Percentiles rank a stretch among this genome's conserved stretches.
Evolutionary conservation across 371 early-diverging fungal genomes (phyloP).

Genomic region (Homolaphlyctis polyrhiza): DNA sequence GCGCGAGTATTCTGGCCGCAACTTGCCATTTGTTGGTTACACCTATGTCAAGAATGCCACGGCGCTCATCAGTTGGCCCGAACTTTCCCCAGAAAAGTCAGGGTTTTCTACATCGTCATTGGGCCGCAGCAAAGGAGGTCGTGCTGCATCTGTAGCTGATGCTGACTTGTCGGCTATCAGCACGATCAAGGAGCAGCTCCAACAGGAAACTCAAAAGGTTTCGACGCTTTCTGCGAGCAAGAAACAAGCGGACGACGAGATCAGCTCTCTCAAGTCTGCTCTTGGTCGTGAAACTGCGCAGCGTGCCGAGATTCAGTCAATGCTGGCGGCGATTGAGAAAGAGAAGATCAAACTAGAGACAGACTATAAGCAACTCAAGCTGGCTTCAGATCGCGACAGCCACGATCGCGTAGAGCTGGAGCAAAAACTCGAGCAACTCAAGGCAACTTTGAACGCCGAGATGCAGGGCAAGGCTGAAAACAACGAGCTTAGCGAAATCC

Average conservation of each 20-base stretch:
- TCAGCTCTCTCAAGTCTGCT: constrained; percentile 4
- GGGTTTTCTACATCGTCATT: too few relatives aligned
- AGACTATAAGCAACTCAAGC: constrained; percentile 12
- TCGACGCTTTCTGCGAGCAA: background rate
- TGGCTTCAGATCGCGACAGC: constrained; percentile 7
- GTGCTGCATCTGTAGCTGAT: background rate
- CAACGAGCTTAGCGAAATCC: constrained; percentile 7
- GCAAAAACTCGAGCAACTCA: constrained; percentile 10
- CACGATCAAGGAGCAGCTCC: constrained; percentile 2
- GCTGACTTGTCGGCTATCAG: background rate
- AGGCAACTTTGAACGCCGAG: constrained; percentile 11
- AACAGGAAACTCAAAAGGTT: constrained; percentile 4
- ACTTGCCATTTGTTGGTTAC: constrained; percentile 83
- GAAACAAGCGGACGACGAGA: constrained; percentile 12
- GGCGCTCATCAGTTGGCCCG: constrained; percentile 7
- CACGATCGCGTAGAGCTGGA: constrained; percentile 23
- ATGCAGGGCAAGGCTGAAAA: constrained; percentile 5
- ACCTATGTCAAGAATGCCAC: constrained; percentile 50
- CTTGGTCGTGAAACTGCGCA: constrained; percentile 8
- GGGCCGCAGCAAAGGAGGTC: background rate
- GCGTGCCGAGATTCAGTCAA: constrained; percentile 15
- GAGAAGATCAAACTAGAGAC: constrained; percentile 18
- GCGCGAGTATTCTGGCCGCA: constrained; percentile 62
- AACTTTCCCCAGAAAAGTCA: background rate
- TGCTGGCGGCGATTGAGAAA: constrained; percentile 10